Conservation (phyloP, 2,329 filamentous ascomycete genomes). For the Xylariales sp. region DNA sequence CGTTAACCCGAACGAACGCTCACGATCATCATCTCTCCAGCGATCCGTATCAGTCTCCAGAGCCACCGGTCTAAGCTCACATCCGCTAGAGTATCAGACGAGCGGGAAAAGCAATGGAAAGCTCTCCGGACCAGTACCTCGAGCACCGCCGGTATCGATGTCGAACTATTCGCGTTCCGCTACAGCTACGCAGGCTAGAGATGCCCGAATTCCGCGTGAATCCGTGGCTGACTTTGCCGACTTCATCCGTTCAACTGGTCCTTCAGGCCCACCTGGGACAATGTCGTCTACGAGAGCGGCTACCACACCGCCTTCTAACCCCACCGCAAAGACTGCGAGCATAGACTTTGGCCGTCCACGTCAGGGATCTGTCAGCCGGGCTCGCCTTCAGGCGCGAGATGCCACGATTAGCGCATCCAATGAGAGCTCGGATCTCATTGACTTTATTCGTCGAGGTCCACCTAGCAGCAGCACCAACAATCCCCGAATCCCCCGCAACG, state of each 20-base stretch:
- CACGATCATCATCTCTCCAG: constrained; percentile 40
- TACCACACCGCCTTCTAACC: constrained; percentile 11
- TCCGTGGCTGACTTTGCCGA: constrained; percentile 80
- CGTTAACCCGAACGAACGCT: constrained; percentile 30
- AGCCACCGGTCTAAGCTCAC: constrained; percentile 32
- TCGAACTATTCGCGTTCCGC: constrained; percentile 28
- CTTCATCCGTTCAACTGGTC: constrained; percentile 82
- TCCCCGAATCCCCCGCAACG: constrained; percentile 73
- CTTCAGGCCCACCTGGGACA: constrained; percentile 36
- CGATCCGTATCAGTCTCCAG: constrained; percentile 38
- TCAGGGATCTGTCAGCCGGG: constrained; percentile 36
- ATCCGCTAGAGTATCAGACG: constrained; percentile 26
- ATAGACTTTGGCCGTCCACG: constrained; percentile 32
- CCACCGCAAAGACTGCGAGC: constrained; percentile 28
- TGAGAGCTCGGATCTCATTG: constrained; percentile 82
- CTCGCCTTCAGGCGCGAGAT: constrained; percentile 66
- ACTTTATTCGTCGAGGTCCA: constrained; percentile 89
- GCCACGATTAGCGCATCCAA: constrained; percentile 57
- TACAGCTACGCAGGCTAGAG: constrained; percentile 50
- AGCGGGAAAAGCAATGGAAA: constrained; percentile 21
- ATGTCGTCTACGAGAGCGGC: constrained; percentile 5
- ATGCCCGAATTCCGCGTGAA: constrained; percentile 66
- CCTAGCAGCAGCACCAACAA: constrained; percentile 51
- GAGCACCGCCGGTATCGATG: constrained; percentile 26
- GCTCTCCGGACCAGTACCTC: constrained; percentile 23